Evolutionary conservation across 495 filamentous ascomycete genomes (phyloP).

Genomic region (Aspergillus baeticus): DNA sequence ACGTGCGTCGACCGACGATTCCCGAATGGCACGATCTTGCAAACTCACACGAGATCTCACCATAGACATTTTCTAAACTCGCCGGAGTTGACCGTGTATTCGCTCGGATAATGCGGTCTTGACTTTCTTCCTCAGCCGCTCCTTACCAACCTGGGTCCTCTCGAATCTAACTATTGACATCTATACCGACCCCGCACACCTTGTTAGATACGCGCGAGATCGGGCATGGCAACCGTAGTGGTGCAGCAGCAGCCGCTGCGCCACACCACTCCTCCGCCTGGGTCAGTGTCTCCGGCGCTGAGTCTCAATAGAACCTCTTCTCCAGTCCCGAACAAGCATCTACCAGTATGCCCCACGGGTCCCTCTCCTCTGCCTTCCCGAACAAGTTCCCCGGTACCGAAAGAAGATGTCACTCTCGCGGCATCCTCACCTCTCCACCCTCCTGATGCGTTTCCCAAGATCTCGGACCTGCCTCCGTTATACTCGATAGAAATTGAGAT

Average conservation of each 20-base stretch:
- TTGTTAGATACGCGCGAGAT: not conserved
- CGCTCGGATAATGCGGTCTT: not conserved
- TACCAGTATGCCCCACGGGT: conserved; percentile 80
- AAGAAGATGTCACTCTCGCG: conserved; percentile 46
- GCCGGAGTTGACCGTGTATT: not conserved
- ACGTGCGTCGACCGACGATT: conserved; percentile 1
- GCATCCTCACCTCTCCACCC: conserved; percentile 72
- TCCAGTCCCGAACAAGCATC: conserved; percentile 85
- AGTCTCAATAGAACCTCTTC: conserved; percentile 44
- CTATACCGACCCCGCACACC: not conserved
- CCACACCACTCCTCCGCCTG: conserved; percentile 46
- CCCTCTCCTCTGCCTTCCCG: conserved; percentile 60
- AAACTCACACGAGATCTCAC: not conserved
- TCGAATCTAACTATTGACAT: not conserved
- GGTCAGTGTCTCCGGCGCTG: conserved; percentile 36
- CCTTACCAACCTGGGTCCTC: not conserved
- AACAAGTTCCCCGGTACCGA: conserved; percentile 43
- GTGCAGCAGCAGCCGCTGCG: conserved; percentile 48
- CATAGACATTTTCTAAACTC: not conserved
- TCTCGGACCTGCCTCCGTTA: conserved; percentile 59
- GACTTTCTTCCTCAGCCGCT: not conserved
- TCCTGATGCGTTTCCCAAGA: conserved; percentile 58
- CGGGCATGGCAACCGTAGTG: conserved; percentile 51
- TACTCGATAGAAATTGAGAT: conserved; percentile 69
- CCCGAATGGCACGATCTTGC: not conserved